phyloP scores from a whole-genome alignment of 331 rosid genomes.

The Acacia concinna region DNA sequence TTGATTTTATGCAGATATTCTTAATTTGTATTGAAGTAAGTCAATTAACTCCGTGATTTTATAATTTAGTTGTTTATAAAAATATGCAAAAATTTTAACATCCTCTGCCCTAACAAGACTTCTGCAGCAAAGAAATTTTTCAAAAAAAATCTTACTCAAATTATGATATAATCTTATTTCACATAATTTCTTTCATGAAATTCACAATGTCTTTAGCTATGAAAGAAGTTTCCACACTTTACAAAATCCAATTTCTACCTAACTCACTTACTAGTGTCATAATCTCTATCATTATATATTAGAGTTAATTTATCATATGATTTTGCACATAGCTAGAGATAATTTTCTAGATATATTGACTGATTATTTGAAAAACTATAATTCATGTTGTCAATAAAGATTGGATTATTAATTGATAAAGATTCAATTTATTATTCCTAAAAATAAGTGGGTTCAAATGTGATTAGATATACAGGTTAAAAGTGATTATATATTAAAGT shows the following conservation, averaged over 20 bases:
- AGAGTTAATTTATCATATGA: background rate
- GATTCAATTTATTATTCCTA: background rate
- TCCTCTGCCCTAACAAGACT: background rate
- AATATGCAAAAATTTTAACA: background rate
- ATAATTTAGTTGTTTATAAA: too few species aligned
- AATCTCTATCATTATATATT: background rate
- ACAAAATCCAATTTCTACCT: background rate
- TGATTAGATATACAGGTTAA: too few species aligned
- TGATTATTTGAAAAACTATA: background rate
- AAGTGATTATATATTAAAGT: too few species aligned
- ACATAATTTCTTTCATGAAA: background rate
- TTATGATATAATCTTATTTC: background rate
- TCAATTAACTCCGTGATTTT: too few species aligned
- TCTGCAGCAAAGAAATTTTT: too few species aligned
- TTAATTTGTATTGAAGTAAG: too few species aligned
- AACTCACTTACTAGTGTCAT: background rate
- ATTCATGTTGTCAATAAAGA: background rate
- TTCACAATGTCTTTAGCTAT: background rate
- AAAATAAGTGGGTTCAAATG: background rate
- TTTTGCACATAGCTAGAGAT: too few species aligned
- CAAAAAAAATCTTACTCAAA: background rate
- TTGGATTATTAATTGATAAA: too few species aligned
- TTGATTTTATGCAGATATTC: too few species aligned
- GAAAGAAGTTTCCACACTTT: background rate
- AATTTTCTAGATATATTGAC: background rate